Evolutionary conservation across 208 protist genomes (phyloP).

Genomic region (Wallacemonas sp.): DNA sequence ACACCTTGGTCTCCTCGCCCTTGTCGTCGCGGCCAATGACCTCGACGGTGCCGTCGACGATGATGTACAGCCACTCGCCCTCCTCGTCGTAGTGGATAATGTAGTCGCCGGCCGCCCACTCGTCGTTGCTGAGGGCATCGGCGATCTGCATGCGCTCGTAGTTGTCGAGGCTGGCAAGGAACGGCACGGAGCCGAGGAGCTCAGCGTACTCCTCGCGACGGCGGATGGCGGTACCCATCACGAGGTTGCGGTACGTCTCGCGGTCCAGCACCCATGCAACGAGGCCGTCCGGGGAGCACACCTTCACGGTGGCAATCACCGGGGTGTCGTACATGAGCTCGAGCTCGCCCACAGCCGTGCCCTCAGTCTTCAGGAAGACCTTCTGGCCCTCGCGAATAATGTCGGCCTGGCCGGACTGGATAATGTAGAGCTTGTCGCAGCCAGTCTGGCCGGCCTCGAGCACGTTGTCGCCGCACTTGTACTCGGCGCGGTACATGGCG

Average conservation of each 20-base stretch:
- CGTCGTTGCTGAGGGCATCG: slow-evolving; percentile 84
- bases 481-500: slow-evolving; percentile 81
- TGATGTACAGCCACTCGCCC: slow-evolving; percentile 92
- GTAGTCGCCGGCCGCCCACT: slow-evolving; percentile 78
- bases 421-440: slow-evolving; percentile 89
- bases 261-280: slow-evolving; percentile 90
- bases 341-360: slow-evolving; percentile 85
- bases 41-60: slow-evolving; percentile 85
- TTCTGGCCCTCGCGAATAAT: slow-evolving; percentile 90
- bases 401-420: slow-evolving; percentile 78
- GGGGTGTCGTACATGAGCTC: slow-evolving; percentile 92
- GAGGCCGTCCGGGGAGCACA: slow-evolving; percentile 58
- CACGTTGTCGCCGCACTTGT: slow-evolving; percentile 76
- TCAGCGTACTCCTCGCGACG: slow-evolving; percentile 78
- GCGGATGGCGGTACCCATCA: slow-evolving; percentile 88
- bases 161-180: slow-evolving; percentile 74
- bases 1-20: slow-evolving; percentile 73
- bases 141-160: slow-evolving; percentile 90
- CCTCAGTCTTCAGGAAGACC: slow-evolving; percentile 88
- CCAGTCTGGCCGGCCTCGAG: slow-evolving; percentile 70
- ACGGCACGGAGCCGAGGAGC: slow-evolving; percentile 78
- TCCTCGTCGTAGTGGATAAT: slow-evolving; percentile 88
- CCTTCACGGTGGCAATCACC: slow-evolving; percentile 82
- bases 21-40: slow-evolving; percentile 81
- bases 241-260: slow-evolving; percentile 90